Evolutionary conservation across 2,329 filamentous ascomycete genomes (phyloP), one percentile per base, ranked within the genome.

Genomic region (Pseudogymnoascus sp.): DNA sequence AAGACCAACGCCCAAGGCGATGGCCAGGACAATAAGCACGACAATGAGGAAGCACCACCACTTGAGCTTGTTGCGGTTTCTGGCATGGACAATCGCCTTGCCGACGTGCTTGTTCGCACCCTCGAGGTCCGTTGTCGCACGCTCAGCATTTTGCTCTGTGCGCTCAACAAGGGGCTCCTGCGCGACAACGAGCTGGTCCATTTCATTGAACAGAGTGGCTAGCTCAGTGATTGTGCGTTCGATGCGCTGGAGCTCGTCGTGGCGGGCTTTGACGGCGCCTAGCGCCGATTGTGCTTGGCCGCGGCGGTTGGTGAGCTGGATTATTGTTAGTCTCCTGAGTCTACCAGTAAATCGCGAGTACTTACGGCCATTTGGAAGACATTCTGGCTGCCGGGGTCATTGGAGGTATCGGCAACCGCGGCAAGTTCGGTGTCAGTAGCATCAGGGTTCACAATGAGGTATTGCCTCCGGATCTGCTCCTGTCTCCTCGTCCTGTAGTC

Each of bases 291-390:
- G 84, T 42, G 89, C 90, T 71, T 90, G 87, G 62, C 87, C 88
- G 49, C 84, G 84, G 67, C 88, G 88, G 79, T 91, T 92, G 69
- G 82, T 70, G 52, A 70, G 66, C 62, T 64, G 23, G 58, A 41
- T 12, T 16, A 28, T 63, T 22, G 25, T 59, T 39, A 35, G n/a
- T 35, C 23, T 38, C 52, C 7, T 58, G 33, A 65, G 33, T 58
- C 58, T 30, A 12, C 41, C 45, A 61, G 60, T 4, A 30, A 38
- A 28, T 36, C 33, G 41, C 59, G 23, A 63, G 36, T 28, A 81
- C 85, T 75, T 82, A 93, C 90, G 64, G 90, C 90, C 63, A 86
- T 88, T 75, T 92, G 88, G 78, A 93, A 94, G 62, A 94, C 86
- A 70, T 89, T 88, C 77, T 92, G 87, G 64, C 89, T 84, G 61